Evolutionary conservation across 441 rosid genomes (phyloP), one percentile per base, ranked within the genome.

Genomic region (Populus tomentosa): DNA sequence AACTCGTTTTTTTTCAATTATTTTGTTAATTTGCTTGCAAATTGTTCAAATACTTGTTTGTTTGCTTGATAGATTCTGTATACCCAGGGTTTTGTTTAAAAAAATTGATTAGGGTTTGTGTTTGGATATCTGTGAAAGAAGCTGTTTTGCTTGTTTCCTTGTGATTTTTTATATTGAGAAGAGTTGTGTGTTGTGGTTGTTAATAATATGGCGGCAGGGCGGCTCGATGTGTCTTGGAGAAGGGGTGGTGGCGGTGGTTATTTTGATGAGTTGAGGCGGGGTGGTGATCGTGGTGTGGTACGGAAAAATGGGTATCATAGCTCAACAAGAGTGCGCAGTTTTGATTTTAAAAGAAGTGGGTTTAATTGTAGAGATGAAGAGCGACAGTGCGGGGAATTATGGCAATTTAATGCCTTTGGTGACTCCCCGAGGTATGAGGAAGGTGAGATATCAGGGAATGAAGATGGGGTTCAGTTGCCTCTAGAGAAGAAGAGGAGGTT

Each of bases 131-230:
- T 62, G 50, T 75, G 50, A 71, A 65, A 74, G 42, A 71, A 40
- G 64, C 18, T 76, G 62, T 67, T 74, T 18, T 71, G 63, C 33
- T 13, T 38, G 62, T 62, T 38, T 82, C 66, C 35, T 56, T 71
- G 83, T 81, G 73, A 73, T 79, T 82, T 85, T 86, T 87, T 70
- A 90, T 87, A 90, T 87, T 83, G 76, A 83, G 86, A 85, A 84
- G 90, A 77, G 81, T 13, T 46, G 53, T 42, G 53, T 46, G 23
- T 83, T 87, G 79, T 92, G 86, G 93, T 82, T 87, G 79, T 85
- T 77, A 80, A 81, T 74, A 50, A 87, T 78, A 91, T 93, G 98
- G 97, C 96, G 85, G 84, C 97, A 91, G 97, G 97, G 78, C 88
- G 93, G 69, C 74, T 84, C 38, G 86, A 79, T 81, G 85, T 89